phyloP scores from a whole-genome alignment of 1,284 basidiomycete species.

The Naganishia sp. region DNA sequence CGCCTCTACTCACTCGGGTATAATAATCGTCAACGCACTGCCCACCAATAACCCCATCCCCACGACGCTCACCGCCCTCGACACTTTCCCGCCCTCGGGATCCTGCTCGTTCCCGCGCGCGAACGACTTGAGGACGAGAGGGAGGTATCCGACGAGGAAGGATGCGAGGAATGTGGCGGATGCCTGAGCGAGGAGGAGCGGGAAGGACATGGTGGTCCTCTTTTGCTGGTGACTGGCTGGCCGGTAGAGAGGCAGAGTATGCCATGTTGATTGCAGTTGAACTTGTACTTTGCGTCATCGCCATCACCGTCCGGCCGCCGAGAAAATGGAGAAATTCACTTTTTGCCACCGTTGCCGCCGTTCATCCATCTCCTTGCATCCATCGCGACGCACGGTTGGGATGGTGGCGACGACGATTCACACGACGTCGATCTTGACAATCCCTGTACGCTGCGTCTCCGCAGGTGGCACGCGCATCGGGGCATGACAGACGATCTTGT shows the following conservation, averaged over 20 bases:
- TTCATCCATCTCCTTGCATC: too few relatives aligned
- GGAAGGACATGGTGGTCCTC: slow-evolving; percentile 45
- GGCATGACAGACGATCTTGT: too few relatives aligned
- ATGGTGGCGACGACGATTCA: too few relatives aligned
- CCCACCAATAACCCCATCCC: slow-evolving; percentile 85
- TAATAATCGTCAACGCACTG: slow-evolving; percentile 83
- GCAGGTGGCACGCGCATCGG: too few relatives aligned
- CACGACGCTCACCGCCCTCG: slow-evolving; percentile 61
- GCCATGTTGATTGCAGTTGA: too few relatives aligned
- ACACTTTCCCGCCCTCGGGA: slow-evolving; percentile 32
- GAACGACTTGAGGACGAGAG: slow-evolving; percentile 61
- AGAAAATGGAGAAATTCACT: too few relatives aligned
- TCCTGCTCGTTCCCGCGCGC: slow-evolving; percentile 48
- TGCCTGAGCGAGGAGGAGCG: slow-evolving; percentile 63
- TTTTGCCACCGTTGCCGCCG: too few relatives aligned
- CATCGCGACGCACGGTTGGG: too few relatives aligned
- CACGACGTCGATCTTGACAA: too few relatives aligned
- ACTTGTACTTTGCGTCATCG: neutral
- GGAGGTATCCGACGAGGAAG: slow-evolving; percentile 71
- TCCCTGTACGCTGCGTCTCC: too few relatives aligned
- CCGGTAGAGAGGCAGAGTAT: neutral
- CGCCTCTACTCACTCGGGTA: slow-evolving; percentile 78
- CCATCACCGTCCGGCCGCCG: too few relatives aligned
- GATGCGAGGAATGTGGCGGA: slow-evolving; percentile 70
- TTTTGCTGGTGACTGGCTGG: neutral